Percentiles rank a stretch among this genome's conserved stretches.
Conservation (phyloP, 352 stramenopile species). For the Globisporangium mamillatum region DNA sequence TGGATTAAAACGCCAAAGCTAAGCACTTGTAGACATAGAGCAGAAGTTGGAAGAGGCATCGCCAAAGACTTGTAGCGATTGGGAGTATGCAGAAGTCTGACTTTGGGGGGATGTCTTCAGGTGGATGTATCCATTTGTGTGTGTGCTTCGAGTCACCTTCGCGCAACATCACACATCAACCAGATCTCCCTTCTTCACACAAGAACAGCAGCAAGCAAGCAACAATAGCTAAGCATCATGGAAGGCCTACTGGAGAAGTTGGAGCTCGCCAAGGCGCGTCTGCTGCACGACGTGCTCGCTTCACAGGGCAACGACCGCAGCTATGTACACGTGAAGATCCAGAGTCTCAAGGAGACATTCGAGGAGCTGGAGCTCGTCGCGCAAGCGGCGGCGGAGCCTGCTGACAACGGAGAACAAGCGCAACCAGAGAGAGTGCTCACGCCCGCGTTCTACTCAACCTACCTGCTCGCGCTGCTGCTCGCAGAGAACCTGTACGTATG, state of each 20-base stretch:
- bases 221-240: constrained; percentile 24
- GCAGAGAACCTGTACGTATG: constrained; percentile 38
- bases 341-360: constrained; percentile 34
- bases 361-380: constrained; percentile 63
- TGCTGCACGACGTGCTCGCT: constrained; percentile 33
- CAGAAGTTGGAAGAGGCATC: too few relatives aligned
- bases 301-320: constrained; percentile 21
- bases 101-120: too few relatives aligned
- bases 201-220: neutral
- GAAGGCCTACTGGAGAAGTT: constrained; percentile 46
- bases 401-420: neutral
- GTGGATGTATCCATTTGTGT: neutral
- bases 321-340: constrained; percentile 17
- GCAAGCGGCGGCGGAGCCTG: constrained; percentile 22
- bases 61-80: too few relatives aligned
- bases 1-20: too few relatives aligned
- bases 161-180: neutral
- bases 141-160: neutral
- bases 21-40: too few relatives aligned
- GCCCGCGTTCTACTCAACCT: constrained; percentile 53
- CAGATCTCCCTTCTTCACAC: neutral
- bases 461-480: constrained; percentile 53
- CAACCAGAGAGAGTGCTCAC: constrained; percentile 32
- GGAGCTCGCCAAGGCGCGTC: constrained; percentile 33
- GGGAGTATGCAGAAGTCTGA: too few relatives aligned